Base-by-base conservation (phyloP, 2,329 filamentous ascomycete species). In the Fusarium clavum region DNA sequence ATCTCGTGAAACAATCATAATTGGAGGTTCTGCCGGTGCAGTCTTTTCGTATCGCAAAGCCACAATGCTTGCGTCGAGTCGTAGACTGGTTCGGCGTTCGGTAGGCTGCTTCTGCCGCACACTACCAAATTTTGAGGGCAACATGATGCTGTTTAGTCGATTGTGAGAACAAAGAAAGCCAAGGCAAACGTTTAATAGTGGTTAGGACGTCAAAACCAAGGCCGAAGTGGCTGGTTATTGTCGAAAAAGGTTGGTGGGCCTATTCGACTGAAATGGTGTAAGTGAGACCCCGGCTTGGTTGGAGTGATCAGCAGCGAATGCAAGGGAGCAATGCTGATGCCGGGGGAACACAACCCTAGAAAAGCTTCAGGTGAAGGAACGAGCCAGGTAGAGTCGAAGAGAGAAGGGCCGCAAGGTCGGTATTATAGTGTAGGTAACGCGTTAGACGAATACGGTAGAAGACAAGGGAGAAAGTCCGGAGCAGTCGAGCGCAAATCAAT, bases 21-120 rank as follows among this genome's bases (percentile, higher is more conserved):
- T 86, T 38, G 88, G 88, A 63, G 86, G 86, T 77, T 87, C 84
- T 49, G 86, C 86, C 72, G 86, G 83, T 53, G 84, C 80, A 38
- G 86, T 88, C 77, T 90, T 84, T 75, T 91, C 88, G 80, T 91
- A 90, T 61, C 87, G 85, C 58, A 90, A 75, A 49, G 84, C 84
- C 62, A 90, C 82, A 71, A 90, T 77, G 69, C 78, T 80, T 44
- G 81, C 79, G 71, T 87, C 86, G 73, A 85, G 84, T 64, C 83
- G 81, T 73, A 87, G 79, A 34, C 76, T 75, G 20, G 74, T 65
- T 63, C 72, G 76, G 45, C 72, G 72, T 65, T 79, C 75, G 61
- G 77, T 70, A 22, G 83, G 77, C 69, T 76, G 78, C 73, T 77
- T 83, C 69, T 81, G 78, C 70, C 84, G 82, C 75, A 82, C 76